Base-by-base conservation (phyloP, 148 eudicot genomes). In the Amaranthus palmeri region DNA sequence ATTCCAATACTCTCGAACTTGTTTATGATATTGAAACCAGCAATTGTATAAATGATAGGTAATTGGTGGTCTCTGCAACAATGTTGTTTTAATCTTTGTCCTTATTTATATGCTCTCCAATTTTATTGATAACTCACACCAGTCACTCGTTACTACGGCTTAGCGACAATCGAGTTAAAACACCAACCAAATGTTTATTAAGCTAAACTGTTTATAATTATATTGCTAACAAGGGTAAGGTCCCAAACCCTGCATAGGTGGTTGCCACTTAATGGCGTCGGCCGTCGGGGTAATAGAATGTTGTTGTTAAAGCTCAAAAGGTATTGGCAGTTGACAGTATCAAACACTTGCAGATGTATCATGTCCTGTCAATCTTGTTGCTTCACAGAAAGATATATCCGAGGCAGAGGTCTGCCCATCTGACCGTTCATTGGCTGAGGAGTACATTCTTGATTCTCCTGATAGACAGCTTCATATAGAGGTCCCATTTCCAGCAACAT, bases 301-400 rank as follows among this genome's bases (percentile, higher is more conserved):
- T 25, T 25, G 36, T 25, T 25, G 36, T 2, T 25, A 25, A 25
- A 25, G 36, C 36, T 25, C 36, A 25, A 12, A 25, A 45, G 6
- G n/a, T 53, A 63, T 42, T 14, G 51, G 14, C 49, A 58, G 43
- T 48, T 69, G 44, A 14, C 49, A 15, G 8, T 69, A 25, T 7
- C 7, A 25, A 62, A 55, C 42, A 18, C 67, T 73, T 78, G 65
- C 74, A 74, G 81, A 74, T 65, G 12, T 63, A 43, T 70, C 53
- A 43, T 67, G 64, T 59, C 81, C 70, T 54, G 68, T 41, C 11
- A 51, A 18, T 57, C 15, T 40, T 7, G 13, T 18, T 50, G 17
- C 62, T 8, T 36, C 70, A 55, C 74, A 42, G 13, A 69, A 46
- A 15, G 53, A 66, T 9, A 53, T 59, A 13, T 58, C 42, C 46